Evolutionary conservation across 192 early-diverging fungal species (phyloP), one percentile per base, ranked within the genome.

Genomic region (Backusella morwellensis): DNA sequence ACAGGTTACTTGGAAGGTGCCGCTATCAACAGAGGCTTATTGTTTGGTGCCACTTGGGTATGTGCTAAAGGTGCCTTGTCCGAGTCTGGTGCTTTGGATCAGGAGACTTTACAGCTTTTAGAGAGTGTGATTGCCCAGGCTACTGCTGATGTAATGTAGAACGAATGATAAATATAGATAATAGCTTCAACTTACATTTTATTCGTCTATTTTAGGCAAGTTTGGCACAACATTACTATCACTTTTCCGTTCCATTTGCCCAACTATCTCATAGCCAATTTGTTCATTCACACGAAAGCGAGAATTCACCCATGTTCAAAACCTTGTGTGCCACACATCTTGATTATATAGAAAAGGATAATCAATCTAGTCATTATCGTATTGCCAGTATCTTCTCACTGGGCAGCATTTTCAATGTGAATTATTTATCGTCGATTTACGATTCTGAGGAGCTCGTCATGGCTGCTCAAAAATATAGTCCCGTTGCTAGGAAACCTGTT

Each of bases 371-470:
- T 23, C 12, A 26, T 14, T 73, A 72, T 54, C 83, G 80, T 14
- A 54, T 73, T 19, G 17, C 70, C 38, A 74, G 81, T 41, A 35
- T 79, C 1, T 66, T 85, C 14, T 75, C 75, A 5, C 36, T 85
- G 41, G 81, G 84, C 8, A 42, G 71, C 40, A 44, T 85, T 4
- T 38, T 76, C 5, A 82, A 78, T 23, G 78, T 83, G 12, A 52
- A 78, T 29, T 82, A 74, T 35, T 38, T 72, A 2, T 26, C 40
- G 26, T 50, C 47, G 4, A 44, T 32, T 1, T 29, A 32, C 2
- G 47, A 74, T 35, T 34, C 36, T 12, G 29, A 32, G 41, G 56
- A 80, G 42, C 36, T 26, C 54, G 26, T 80, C 15, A 66, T 35
- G 69, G 29, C 23, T 17, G 69, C 56, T 5, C 68, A 71, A 42